Base-by-base conservation (phyloP, 2,329 filamentous ascomycete genomes). In the Sarocladium kiliense region DNA sequence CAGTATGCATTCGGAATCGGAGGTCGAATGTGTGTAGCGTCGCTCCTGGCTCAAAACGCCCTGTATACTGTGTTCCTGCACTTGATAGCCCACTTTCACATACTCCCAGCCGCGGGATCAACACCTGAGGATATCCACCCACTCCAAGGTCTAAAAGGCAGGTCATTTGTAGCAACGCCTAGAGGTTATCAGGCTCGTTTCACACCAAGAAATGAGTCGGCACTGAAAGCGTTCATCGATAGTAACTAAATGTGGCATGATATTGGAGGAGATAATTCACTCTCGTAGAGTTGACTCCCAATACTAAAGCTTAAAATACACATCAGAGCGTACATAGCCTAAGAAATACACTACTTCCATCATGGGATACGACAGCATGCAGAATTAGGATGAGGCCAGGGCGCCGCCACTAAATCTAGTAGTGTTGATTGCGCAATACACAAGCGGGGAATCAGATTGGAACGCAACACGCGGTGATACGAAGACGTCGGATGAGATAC, bases 1-100 rank as follows among this genome's bases (percentile, higher is more conserved):
- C 78, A 81, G 58, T 81, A 78, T 58, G 76, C 72, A 36, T 81
- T 79, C 57, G 78, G 78, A 0, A 77, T 79, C 2, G 79, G 79
- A 2, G 75, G 74, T 30, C 70, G 79, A 18, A 81, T 81, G 77
- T 82, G 79, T 57, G 74, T 76, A 6, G 79, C 78, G 9, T 77
- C 72, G 10, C 76, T 80, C 53, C 69, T 82, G 21, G 79, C 77
- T 0, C 78, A 79, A 58, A 75, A 77, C 4, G 77, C 80, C 56
- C 71, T 81, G 3, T 81, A 77, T 64, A 77, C 76, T 2, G 75
- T 76, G 0, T 80, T 79, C 57, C 61, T 80, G 39, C 72, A 78
- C 2, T 68, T 81, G 49, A 73, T 81, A 55, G 71, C 72, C 9
- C 74, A 77, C 2, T 81, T 79, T 61, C 66, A 70, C 34, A 74